These are phyloP conservation scores for Neopestalotiopsis sp. DNA, from an alignment of 2,329 filamentous ascomycete genomes.

Conservation along the genomic window DNA sequence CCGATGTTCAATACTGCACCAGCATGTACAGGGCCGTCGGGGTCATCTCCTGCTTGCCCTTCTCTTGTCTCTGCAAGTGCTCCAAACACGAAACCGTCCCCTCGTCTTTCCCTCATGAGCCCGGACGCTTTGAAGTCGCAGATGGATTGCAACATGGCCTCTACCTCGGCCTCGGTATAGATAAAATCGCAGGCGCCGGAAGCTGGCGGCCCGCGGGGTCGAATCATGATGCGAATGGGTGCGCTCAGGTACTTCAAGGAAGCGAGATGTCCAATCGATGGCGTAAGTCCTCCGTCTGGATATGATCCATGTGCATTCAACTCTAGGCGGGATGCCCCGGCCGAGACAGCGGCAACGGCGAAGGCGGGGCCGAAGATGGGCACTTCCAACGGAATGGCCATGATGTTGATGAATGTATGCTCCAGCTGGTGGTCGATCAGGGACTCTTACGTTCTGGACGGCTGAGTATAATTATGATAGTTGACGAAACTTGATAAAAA, in stretches of 20 bases:
- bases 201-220: constrained; percentile 47
- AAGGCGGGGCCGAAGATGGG: constrained; percentile 55
- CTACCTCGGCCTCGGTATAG: constrained; percentile 51
- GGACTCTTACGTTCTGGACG: too few species aligned
- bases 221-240: constrained; percentile 60
- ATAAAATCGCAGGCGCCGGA: constrained; percentile 44
- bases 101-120: constrained; percentile 42
- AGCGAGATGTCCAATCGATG: constrained; percentile 44
- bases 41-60: not conserved
- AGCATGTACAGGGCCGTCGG: not conserved
- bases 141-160: constrained; percentile 48
- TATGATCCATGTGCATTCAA: constrained; percentile 60
- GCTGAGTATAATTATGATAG: not conserved
- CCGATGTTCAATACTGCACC: constrained; percentile 42
- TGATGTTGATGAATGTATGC: not conserved
- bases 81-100: constrained; percentile 64
- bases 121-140: constrained; percentile 40
- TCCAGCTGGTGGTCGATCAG: not conserved
- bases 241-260: constrained; percentile 34
- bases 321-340: constrained; percentile 57
- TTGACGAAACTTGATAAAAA: not conserved
- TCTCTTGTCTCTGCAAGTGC: constrained; percentile 36
- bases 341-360: constrained; percentile 43
- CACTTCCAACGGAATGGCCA: constrained; percentile 50
- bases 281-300: constrained; percentile 55